Evolutionary conservation across 2,329 filamentous ascomycete genomes (phyloP).

Genomic region (Trichoderma brevicompactum): DNA sequence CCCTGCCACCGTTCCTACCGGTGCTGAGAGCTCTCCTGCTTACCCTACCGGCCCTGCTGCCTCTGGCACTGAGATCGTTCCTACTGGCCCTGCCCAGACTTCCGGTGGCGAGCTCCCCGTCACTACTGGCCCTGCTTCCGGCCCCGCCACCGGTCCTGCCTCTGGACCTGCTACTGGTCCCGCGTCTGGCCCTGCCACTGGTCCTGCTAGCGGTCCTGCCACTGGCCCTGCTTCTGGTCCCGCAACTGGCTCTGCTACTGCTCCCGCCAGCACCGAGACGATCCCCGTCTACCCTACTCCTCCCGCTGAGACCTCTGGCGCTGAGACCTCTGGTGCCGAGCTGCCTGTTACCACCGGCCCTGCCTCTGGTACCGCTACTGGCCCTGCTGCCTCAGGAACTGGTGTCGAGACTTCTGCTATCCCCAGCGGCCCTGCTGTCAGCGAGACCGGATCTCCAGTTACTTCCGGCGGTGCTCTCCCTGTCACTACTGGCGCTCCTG

Average conservation of each 20-base stretch:
- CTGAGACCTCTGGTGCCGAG: slow-evolving; percentile 39
- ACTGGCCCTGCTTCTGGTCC: not conserved
- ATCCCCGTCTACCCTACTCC: slow-evolving; percentile 47
- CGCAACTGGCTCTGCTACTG: slow-evolving; percentile 31
- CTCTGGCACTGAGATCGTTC: slow-evolving; percentile 23
- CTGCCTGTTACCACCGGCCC: slow-evolving; percentile 22
- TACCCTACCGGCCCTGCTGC: slow-evolving; percentile 8
- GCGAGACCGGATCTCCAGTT: slow-evolving; percentile 32
- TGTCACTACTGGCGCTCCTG: slow-evolving; percentile 31
- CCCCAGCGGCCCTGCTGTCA: slow-evolving; percentile 1
- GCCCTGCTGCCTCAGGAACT: not conserved
- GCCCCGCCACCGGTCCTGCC: not conserved
- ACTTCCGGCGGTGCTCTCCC: slow-evolving; percentile 16
- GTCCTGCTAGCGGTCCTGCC: not conserved
- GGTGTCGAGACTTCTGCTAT: not conserved
- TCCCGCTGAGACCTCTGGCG: slow-evolving; percentile 35
- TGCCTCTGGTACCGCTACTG: slow-evolving; percentile 18
- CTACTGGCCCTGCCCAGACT: not conserved
- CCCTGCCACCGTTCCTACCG: slow-evolving; percentile 30
- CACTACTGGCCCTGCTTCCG: not conserved
- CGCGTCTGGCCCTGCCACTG: not conserved
- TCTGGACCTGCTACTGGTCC: not conserved
- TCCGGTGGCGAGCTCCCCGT: not conserved
- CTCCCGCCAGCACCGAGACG: slow-evolving; percentile 37
- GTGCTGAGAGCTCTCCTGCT: not conserved